A percentile compares a stretch with the other conserved stretches of the same genome.
Evolutionary conservation across 2,329 filamentous ascomycete species (phyloP).

Genomic region (Phialocephala sp.): DNA sequence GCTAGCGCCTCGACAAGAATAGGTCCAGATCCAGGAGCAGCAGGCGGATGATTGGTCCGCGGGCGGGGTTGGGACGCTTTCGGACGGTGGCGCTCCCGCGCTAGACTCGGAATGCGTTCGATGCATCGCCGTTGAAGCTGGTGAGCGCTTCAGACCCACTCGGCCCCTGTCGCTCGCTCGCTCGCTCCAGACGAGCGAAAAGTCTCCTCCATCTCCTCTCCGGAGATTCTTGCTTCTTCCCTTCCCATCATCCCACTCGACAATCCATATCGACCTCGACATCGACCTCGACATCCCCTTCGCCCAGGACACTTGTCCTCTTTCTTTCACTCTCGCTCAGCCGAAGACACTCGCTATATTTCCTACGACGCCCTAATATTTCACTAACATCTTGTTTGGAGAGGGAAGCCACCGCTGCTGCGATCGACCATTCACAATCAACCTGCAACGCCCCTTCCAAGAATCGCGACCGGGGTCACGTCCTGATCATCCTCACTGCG

Average conservation of each 20-base stretch:
- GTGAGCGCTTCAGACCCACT: background rate
- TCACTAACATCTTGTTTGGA: background rate
- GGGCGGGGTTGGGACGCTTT: background rate
- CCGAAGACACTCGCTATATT: slow-evolving; percentile 8
- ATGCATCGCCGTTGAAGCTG: background rate
- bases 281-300: background rate
- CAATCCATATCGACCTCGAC: background rate
- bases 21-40: slow-evolving; percentile 16
- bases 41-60: background rate
- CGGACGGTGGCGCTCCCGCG: background rate
- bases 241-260: slow-evolving; percentile 8
- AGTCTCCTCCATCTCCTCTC: slow-evolving; percentile 9
- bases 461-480: slow-evolving; percentile 9
- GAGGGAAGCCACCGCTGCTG: slow-evolving; percentile 11
- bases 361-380: background rate
- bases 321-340: slow-evolving; percentile 3
- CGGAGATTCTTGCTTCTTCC: background rate
- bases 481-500: background rate
- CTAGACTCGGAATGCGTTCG: background rate
- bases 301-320: slow-evolving; percentile 8
- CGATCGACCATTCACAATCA: background rate
- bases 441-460: slow-evolving; percentile 12
- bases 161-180: background rate
- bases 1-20: slow-evolving; percentile 5
- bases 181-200: slow-evolving; percentile 1